Base-by-base conservation (phyloP, 1,139 yeast species). In the Candida gigantensis region DNA sequence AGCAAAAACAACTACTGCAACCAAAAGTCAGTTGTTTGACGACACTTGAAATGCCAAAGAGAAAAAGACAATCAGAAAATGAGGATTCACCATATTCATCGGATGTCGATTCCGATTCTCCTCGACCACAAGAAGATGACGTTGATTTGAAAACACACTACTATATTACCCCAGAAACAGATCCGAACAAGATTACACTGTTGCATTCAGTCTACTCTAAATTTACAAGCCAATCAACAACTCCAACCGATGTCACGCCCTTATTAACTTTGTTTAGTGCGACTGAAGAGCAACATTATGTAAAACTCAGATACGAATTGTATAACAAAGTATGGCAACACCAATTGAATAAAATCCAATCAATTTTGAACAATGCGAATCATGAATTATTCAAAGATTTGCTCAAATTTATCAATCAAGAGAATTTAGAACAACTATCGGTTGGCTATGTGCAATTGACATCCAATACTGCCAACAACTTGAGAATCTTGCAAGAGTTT, bases 391-490 rank as follows among this genome's bases (percentile, higher is more conserved):
- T 72, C 42, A 51, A 55, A 18, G 51, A 58, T 14, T 51, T 74
- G 30, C 40, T 55, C 12, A 40, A 44, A 8, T 72, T 65, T 45
- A 51, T 73, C 16, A 35, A 44, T 24, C 17, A 28, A 7, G n/a
- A 25, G 12, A 14, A 28, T 21, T 14, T 23, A 16, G 43, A 43
- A 10, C 64, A 64, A 39, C 45, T 76, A 6, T 62, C 62, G 3
- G 62, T 74, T 2, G 78, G 73, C 1, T 60, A 77, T 37, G 53
- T 80, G 4, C 70, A 69, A 41, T 61, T 80, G 36, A 77, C 81
- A 11, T 67, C 84, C 11, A 78, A 78, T 49, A 70, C 74, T 6
- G 75, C 84, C n/a, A 76, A 78, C 41, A 79, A 78, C 47, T 54
- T 68, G 10, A 57, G 76, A 20, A 68, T 79, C 14, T 50, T 77